Conservation (phyloP, 2,329 filamentous ascomycete species). For the Rachicladosporium sp. region DNA sequence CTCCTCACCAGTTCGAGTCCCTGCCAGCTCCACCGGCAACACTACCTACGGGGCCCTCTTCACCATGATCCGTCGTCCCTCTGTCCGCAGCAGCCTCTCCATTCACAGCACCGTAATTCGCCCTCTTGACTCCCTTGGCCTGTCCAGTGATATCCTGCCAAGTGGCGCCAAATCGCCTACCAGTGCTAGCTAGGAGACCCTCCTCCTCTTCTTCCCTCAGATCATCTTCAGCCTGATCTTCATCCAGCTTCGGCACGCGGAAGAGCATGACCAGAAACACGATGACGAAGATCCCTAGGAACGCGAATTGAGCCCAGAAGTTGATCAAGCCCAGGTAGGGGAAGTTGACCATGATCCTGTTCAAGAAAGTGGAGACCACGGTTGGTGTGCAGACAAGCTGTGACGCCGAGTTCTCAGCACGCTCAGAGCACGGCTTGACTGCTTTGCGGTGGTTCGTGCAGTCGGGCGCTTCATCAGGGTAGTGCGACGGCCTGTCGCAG, state of each 20-base stretch:
- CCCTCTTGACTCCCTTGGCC: conserved; percentile 25
- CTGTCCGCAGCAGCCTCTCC: conserved; percentile 6
- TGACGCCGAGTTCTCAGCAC: conserved; percentile 56
- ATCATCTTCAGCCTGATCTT: conserved; percentile 73
- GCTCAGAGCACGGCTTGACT: conserved; percentile 72
- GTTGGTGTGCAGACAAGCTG: conserved; percentile 78
- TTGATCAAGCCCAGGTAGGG: conserved; percentile 86
- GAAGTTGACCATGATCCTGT: conserved; percentile 85
- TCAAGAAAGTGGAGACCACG: conserved; percentile 83
- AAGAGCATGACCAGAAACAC: conserved; percentile 70
- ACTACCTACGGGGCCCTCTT: conserved; percentile 6
- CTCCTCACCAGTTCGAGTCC: conserved; percentile 7
- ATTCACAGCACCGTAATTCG: conserved; percentile 18
- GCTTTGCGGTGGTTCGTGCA: conserved; percentile 60
- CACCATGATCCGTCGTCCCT: conserved; percentile 7
- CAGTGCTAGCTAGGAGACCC: conserved; percentile 71
- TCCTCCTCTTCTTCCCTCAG: conserved; percentile 90
- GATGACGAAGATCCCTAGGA: conserved; percentile 68
- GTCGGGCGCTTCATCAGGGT: conserved; percentile 56
- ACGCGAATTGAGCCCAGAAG: conserved; percentile 94
- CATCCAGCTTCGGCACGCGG: conserved; percentile 63
- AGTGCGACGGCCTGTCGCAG: conserved; percentile 59
- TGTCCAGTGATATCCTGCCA: conserved; percentile 77
- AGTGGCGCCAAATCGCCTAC: conserved; percentile 68
- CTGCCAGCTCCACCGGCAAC: conserved; percentile 6